Conservation (phyloP, 352 stramenopile genomes). For the Pythium utonaiense region DNA sequence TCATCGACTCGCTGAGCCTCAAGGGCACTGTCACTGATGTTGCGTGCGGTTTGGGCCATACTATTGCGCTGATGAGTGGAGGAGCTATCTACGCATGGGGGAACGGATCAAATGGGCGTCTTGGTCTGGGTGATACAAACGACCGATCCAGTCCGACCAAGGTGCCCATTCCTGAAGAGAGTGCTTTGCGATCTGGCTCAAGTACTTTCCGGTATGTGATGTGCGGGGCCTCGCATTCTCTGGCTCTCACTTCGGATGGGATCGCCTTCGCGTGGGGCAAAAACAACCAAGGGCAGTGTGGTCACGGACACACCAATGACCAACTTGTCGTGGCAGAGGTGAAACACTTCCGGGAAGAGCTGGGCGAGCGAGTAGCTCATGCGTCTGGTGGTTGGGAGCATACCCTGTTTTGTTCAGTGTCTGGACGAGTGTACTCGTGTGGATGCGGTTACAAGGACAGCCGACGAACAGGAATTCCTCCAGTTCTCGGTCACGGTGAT, state of each 20-base stretch:
- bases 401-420: constrained; percentile 63
- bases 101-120: constrained; percentile 79
- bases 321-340: constrained; percentile 56
- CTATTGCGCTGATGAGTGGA: constrained; percentile 48
- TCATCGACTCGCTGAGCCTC: constrained; percentile 53
- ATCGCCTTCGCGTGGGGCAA: constrained; percentile 69
- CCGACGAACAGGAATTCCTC: constrained; percentile 67
- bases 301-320: constrained; percentile 75
- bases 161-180: constrained; percentile 17
- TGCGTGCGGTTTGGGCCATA: constrained; percentile 65
- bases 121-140: constrained; percentile 74
- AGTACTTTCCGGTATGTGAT: constrained; percentile 25
- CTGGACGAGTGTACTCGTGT: constrained; percentile 66
- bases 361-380: constrained; percentile 43
- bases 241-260: constrained; percentile 59
- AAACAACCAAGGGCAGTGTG: constrained; percentile 85
- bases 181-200: neutral
- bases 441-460: constrained; percentile 86
- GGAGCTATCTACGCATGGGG: constrained; percentile 82
- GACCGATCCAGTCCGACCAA: constrained; percentile 59
- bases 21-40: constrained; percentile 62
- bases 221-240: constrained; percentile 75
- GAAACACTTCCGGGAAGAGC: constrained; percentile 44
- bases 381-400: constrained; percentile 80
- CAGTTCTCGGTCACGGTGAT: constrained; percentile 75